Evolutionary conservation across 305 asterid genomes (phyloP), one percentile per base, ranked within the genome.

Genomic region (Plantago coronopus): DNA sequence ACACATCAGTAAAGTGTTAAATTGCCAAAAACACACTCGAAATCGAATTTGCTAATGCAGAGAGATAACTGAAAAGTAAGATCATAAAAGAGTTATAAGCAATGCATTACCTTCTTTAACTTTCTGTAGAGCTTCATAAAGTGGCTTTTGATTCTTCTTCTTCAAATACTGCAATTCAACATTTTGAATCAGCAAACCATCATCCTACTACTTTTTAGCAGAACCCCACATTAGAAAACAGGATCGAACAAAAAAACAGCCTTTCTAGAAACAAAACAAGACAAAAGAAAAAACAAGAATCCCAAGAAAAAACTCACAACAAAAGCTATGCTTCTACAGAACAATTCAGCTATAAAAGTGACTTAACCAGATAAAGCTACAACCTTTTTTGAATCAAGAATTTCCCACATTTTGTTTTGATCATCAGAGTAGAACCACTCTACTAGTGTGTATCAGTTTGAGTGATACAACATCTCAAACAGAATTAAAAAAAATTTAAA

Each of bases 21-120:
- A 23, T 27, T 2, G 2, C 2, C 31, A 27, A 2, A 27, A 27
- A 27, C 31, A 27, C 31, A 27, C 31, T 5, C 31, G 4, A 27
- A 2, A 2, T 5, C 2, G 31, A 27, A 5, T n/a, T n/a, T n/a
- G 31, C 31, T 27, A 27, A 27, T 27, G 31, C 31, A 27, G 31
- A 27, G 31, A 27, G 31, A n/a, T n/a, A n/a, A n/a, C n/a, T n/a
- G 31, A 57, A 19, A 16, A 37, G 63, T 48, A 27, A 13, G 27
- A 59, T 20, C 16, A 46, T n/a, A n/a, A n/a, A n/a, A n/a, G n/a
- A n/a, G n/a, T n/a, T n/a, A n/a, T n/a, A n/a, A n/a, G n/a, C n/a
- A n/a, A n/a, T n/a, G n/a, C n/a, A n/a, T n/a, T 15, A 93, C 99
- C 99, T 82, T 93, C 99, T 85, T 93, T 93, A 42, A 93, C 86